Base-by-base conservation (phyloP, 345 rosid genomes). In the Ceriops decandra region DNA sequence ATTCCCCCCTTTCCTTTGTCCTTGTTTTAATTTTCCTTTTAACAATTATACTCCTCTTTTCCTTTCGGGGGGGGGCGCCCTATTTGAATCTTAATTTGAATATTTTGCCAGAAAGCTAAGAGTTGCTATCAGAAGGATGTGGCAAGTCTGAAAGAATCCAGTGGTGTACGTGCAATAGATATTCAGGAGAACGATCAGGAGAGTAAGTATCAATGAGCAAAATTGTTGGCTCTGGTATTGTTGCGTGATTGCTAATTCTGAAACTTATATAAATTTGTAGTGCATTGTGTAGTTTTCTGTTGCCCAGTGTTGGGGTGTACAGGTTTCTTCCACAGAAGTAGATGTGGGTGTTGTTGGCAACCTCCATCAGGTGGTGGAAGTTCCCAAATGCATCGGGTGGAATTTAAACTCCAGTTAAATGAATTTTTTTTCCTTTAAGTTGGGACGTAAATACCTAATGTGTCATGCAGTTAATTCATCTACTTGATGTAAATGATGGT, bases 111-210 rank as follows among this genome's bases (percentile, higher is more conserved):
- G 99, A 95, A 91, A 91, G 99, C 97, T 27, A 86, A 88, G 68
- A 88, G 85, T 54, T 87, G 95, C 83, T 95, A 95, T 80, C 99
- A 95, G 83, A 90, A 91, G 79, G 99, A 91, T 69, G 78, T 91
- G 17, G 91, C 79, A 27, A 83, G 66, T 71, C 69, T 86, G 76
- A 81, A 87, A 73, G 77, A 78, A 80, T 85, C 89, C 6, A 87
- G 89, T 65, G 77, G 62, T 69, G 80, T 69, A 21, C 70, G 53
- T 69, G 84, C 79, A n/a, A 67, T 88, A 65, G 87, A 81, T 63
- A 67, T 79, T 33, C 78, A 76, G 30, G 84, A 75, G 5, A 88
- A 78, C 62, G 84, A 81, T 62, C 75, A 89, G 62, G 83, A 82
- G 47, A 77, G 97, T 88, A 79, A 73, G 86, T 83, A 62, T 64